phyloP scores from a whole-genome alignment of 306 rosid genomes.

The Herpetospermum pedunculosum region DNA sequence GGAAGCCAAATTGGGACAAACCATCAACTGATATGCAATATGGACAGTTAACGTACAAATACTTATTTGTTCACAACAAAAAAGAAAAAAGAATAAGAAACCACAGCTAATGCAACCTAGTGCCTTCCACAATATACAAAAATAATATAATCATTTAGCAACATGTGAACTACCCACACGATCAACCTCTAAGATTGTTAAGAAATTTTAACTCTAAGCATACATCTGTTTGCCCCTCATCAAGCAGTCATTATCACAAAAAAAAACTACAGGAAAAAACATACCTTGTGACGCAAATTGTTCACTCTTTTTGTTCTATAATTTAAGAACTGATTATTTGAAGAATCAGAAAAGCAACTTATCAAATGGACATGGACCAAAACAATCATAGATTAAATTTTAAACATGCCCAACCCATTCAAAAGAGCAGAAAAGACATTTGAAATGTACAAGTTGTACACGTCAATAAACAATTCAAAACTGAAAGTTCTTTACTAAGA shows the following conservation, averaged over 20 bases:
- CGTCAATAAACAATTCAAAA: neutral
- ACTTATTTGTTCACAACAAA: neutral
- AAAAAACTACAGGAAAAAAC: neutral
- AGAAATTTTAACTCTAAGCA: neutral
- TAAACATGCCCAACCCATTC: slow-evolving; percentile 3
- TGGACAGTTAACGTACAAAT: neutral
- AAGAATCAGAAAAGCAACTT: neutral
- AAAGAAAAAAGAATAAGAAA: too few species aligned
- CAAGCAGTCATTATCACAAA: neutral
- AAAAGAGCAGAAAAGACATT: neutral
- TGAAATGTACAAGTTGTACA: neutral
- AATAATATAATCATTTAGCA: neutral
- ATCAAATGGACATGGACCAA: neutral
- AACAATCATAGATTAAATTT: neutral
- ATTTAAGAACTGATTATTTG: neutral
- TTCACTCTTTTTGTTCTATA: neutral
- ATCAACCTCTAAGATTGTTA: neutral
- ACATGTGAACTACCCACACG: neutral
- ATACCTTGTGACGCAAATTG: neutral
- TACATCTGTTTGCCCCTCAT: neutral
- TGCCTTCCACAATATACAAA: neutral
- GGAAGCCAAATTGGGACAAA: neutral
- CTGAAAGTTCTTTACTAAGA: neutral
- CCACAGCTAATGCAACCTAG: neutral
- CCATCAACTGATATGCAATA: neutral